Base-by-base conservation (phyloP, 2,329 filamentous ascomycete species). In the Ophiostoma triangulosporum region DNA sequence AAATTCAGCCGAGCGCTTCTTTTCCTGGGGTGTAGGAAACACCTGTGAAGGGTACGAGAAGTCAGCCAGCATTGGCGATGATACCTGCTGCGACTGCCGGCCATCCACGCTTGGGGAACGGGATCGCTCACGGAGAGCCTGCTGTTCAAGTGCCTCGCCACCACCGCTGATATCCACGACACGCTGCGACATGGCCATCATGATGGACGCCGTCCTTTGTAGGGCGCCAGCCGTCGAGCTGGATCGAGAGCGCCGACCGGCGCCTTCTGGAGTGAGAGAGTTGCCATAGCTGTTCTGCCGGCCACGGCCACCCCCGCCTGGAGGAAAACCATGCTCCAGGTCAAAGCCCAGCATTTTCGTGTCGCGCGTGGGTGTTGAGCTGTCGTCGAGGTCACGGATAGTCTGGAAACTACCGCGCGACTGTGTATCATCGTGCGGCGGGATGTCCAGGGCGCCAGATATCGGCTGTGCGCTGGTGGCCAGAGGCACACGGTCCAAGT, bases 121-220 rank as follows among this genome's bases (percentile, higher is more conserved):
- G 66, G 70, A 84, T 65, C 71, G 83, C 72, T 72, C 70, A 48
- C 80, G 75, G 40, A 80, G 76, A 24, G 82, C 75, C 51, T 79
- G 81, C 57, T 85, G 81, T 65, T 95, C 88, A 15, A 90, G 74
- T 20, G 87, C 71, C 61, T 96, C 88, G 4, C 84, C 84, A 63
- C 97, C 93, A 64, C 95, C 95, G 68, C 89, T 95, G 62, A 98
- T 79, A 64, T 97, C 97, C 63, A 98, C 93, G 54, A 98, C 90
- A 72, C 93, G 88, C 70, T 96, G 90, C 31, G 94, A 97, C 81
- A 98, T 95, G 57, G 81, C 81, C 59, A 85, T 79, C 68, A 90
- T 80, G 61, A 89, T 87, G 8, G 85, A 87, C 45, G 85, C 80
- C 57, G 86, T 85, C 60, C 81, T 75, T 24, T 76, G 78, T 51